Evolutionary conservation across 345 rosid species (phyloP).

Genomic region (Lepidium aucheri): DNA sequence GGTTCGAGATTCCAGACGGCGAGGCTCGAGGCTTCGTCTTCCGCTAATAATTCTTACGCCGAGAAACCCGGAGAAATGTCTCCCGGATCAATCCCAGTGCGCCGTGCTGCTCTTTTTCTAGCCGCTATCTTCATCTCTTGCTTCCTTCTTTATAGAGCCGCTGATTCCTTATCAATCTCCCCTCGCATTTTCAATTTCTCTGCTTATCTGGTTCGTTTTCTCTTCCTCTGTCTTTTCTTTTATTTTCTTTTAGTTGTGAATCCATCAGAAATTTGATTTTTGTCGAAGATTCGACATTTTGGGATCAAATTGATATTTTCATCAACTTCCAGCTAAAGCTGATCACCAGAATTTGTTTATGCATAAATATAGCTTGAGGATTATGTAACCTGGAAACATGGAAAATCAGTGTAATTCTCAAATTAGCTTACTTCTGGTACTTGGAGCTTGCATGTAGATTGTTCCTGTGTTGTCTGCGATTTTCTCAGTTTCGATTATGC

Average conservation of each 20-base stretch:
- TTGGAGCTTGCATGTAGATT: neutral
- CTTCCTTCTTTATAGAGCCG: constrained; percentile 30
- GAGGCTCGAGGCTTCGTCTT: constrained; percentile 10
- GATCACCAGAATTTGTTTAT: neutral
- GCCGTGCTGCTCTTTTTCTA: constrained; percentile 27
- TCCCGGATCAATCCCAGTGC: constrained; percentile 15
- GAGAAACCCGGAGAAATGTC: neutral
- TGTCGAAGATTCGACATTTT: neutral
- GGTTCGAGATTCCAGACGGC: constrained; percentile 20
- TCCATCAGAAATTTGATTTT: neutral
- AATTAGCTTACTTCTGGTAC: neutral
- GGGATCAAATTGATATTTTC: neutral
- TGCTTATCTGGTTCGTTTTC: neutral
- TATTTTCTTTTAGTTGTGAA: no score
- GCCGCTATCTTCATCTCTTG: constrained; percentile 26
- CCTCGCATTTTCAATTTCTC: constrained; percentile 12
- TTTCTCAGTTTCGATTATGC: neutral
- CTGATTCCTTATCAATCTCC: constrained; percentile 20
- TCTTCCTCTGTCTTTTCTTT: neutral
- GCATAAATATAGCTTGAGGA: neutral
- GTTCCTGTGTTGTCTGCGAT: neutral
- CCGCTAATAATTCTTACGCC: neutral
- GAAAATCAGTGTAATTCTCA: neutral
- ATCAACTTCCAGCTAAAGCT: neutral
- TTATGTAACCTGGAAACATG: neutral